Conservation (phyloP, 805 yeast species). For the Saccharomycopsis selenospora region DNA sequence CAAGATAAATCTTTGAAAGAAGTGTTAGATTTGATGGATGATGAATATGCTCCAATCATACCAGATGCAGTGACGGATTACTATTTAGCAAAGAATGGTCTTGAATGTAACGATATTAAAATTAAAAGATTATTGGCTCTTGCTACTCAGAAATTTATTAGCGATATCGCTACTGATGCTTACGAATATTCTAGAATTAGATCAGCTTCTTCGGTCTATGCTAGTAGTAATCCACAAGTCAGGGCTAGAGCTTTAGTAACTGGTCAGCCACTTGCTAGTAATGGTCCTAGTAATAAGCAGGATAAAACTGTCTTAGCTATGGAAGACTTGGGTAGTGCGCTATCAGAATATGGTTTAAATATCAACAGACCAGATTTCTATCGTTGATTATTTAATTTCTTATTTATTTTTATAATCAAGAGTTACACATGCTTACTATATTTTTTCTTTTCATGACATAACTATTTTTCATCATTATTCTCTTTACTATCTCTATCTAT, state of each 20-base stretch:
- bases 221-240: slow-evolving; percentile 77
- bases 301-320: slow-evolving; percentile 84
- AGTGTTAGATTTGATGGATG: slow-evolving; percentile 82
- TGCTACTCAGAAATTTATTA: slow-evolving; percentile 92
- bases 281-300: slow-evolving; percentile 38
- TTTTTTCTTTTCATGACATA: too few relatives aligned
- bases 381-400: slow-evolving; percentile 55
- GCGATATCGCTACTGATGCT: slow-evolving; percentile 94
- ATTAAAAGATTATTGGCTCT: slow-evolving; percentile 80
- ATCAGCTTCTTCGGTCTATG: slow-evolving; percentile 79
- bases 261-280: slow-evolving; percentile 35
- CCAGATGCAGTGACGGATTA: slow-evolving; percentile 97
- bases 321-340: slow-evolving; percentile 88
- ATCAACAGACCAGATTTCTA: slow-evolving; percentile 90
- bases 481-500: too few relatives aligned
- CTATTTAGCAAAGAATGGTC: slow-evolving; percentile 78
- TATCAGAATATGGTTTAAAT: slow-evolving; percentile 88
- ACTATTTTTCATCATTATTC: too few relatives aligned
- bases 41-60: slow-evolving; percentile 79
- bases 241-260: slow-evolving; percentile 73
- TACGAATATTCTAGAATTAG: slow-evolving; percentile 92
- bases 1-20: slow-evolving; percentile 81
- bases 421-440: too few relatives aligned
- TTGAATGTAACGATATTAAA: slow-evolving; percentile 69
- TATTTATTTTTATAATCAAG: too few relatives aligned